Evolutionary conservation across 331 rosid genomes (phyloP).

Genomic region (Quercus phellos): DNA sequence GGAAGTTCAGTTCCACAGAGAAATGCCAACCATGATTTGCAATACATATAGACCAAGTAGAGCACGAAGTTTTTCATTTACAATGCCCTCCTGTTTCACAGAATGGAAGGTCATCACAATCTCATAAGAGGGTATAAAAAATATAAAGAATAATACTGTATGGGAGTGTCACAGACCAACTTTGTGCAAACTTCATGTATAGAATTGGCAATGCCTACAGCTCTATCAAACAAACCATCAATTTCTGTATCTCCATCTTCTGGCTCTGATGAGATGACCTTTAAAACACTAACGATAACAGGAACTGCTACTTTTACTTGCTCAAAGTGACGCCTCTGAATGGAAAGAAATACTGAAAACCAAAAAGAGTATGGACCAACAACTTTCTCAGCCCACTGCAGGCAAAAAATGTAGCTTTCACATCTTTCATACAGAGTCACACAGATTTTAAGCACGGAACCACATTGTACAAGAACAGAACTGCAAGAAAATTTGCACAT

Average conservation of each 20-base stretch:
- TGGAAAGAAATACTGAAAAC: constrained; percentile 64
- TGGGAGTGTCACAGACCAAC: constrained; percentile 50
- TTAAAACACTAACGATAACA: constrained; percentile 62
- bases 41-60: constrained; percentile 72
- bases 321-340: constrained; percentile 77
- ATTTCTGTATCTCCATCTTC: constrained; percentile 41
- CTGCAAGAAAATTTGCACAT: neutral
- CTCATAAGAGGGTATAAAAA: constrained; percentile 15
- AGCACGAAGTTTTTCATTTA: constrained; percentile 50
- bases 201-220: constrained; percentile 63
- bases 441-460: neutral
- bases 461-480: constrained; percentile 4
- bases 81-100: constrained; percentile 50
- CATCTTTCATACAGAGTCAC: neutral
- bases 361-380: constrained; percentile 19
- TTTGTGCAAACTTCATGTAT: constrained; percentile 51
- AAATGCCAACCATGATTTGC: constrained; percentile 60
- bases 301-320: constrained; percentile 67
- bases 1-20: constrained; percentile 1
- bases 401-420: constrained; percentile 7
- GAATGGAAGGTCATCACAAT: constrained; percentile 16
- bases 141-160: constrained; percentile 6
- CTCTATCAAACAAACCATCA: constrained; percentile 45
- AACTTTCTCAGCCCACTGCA: constrained; percentile 7
- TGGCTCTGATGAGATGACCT: constrained; percentile 44